Evolutionary conservation across 2,329 filamentous ascomycete species (phyloP).

Genomic region (Microdochium nivale): DNA sequence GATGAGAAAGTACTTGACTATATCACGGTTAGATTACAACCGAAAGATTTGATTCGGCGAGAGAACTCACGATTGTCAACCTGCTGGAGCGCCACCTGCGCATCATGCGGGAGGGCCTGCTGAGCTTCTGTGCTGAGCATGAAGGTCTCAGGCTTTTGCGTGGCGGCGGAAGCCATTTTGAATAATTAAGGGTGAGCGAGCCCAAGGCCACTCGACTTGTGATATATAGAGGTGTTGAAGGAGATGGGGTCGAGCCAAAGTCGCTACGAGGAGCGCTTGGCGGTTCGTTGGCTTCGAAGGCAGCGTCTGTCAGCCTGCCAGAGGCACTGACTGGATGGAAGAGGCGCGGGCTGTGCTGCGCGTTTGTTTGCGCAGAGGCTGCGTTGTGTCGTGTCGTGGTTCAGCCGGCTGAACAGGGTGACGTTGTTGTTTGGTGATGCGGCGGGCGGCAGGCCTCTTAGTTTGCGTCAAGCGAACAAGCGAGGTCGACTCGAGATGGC

Average conservation of each 20-base stretch:
- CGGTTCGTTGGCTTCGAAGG: background rate
- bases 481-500: background rate
- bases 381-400: background rate
- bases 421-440: background rate
- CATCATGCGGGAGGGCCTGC: slow-evolving; percentile 90
- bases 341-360: background rate
- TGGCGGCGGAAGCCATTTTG: background rate
- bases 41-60: no score
- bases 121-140: slow-evolving; percentile 97
- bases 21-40: no score
- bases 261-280: background rate
- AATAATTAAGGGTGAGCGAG: background rate
- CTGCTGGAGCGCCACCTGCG: slow-evolving; percentile 93
- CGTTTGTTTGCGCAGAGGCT: background rate
- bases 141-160: slow-evolving; percentile 97
- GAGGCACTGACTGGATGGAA: background rate
- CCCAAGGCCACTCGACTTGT: background rate
- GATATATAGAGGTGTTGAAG: background rate
- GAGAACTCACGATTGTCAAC: slow-evolving; percentile 97
- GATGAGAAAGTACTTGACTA: slow-evolving; percentile 99
- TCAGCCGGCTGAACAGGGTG: background rate
- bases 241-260: background rate
- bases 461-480: background rate
- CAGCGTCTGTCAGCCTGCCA: background rate
- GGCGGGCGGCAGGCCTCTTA: background rate